Evolutionary conservation across 495 filamentous ascomycete genomes (phyloP), one percentile per base, ranked within the genome.

Genomic region (Podospora tetraspora): DNA sequence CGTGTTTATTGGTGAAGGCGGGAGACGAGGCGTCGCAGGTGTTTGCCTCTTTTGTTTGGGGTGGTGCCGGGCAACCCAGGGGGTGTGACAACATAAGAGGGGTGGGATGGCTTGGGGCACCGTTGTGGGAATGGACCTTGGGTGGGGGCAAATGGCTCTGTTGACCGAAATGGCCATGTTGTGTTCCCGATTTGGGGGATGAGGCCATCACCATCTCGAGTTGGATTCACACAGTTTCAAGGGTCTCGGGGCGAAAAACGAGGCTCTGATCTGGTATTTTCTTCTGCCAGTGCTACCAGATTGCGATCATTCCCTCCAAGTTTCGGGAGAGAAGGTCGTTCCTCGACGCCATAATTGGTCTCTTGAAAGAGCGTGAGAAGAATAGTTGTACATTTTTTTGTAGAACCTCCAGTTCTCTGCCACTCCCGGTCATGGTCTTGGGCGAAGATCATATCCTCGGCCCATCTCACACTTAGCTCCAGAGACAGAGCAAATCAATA

Each of bases 281-380:
- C 8, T 57, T 3, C 25, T n/a, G 22, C 24, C 25, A 19, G 12
- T 57, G n/a, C 43, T 52, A 37, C 62, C 52, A 37, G 22, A 64
- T 57, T 8, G n/a, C 34, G 37, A 22, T 32, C 62, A 8, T 10
- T 59, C 16, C 57, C 59, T 24, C 59, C 10, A 1, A 21, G 8
- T 19, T 52, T 9, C 59, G 11, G 11, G 22, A 29, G 43, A 57
- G 22, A 64, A n/a, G 43, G 30, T 12, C 21, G 21, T 56, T 27
- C 24, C 37, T n/a, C 37, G 11, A 16, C n/a, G 43, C 32, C 43
- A 22, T n/a, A 64, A 57, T 52, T 10, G 13, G 13, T 21, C 11
- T 23, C 19, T 25, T 24, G 29, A 80, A 77, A 60, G 76, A 79
- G 71, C 71, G 79, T 79, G 64, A 74, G 73, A 79, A 74, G 61